phyloP scores from a whole-genome alignment of 1,284 basidiomycete species.

The Cryptococcus sp. region DNA sequence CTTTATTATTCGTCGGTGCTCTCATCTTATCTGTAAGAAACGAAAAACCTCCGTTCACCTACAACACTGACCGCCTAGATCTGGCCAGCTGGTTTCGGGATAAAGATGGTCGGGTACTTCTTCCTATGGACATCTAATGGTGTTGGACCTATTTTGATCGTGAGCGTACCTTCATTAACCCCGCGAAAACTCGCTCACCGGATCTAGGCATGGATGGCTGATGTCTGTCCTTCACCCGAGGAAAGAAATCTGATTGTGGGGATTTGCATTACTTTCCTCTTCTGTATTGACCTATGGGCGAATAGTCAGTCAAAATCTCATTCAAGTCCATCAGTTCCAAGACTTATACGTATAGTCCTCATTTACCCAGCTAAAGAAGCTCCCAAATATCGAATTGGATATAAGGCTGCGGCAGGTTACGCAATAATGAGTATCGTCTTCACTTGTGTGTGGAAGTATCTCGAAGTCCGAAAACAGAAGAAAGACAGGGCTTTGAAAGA shows the following conservation, averaged over 20 bases:
- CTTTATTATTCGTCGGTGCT: constrained; percentile 12
- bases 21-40: constrained; percentile 14
- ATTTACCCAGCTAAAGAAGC: constrained; percentile 25
- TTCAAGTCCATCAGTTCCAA: neutral
- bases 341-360: constrained; percentile 10
- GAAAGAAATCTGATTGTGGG: constrained; percentile 26
- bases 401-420: constrained; percentile 21
- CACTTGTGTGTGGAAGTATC: constrained; percentile 11
- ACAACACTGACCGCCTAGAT: neutral
- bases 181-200: neutral
- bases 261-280: constrained; percentile 18
- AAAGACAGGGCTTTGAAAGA: too few relatives aligned
- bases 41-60: neutral
- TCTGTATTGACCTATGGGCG: constrained; percentile 20
- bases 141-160: constrained; percentile 22
- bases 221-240: constrained; percentile 18
- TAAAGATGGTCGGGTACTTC: constrained; percentile 28
- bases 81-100: constrained; percentile 21
- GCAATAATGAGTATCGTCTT: constrained; percentile 12
- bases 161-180: constrained; percentile 5
- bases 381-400: constrained; percentile 22
- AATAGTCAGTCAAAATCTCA: constrained; percentile 16
- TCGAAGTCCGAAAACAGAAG: neutral
- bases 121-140: constrained; percentile 23
- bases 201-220: constrained; percentile 30